Evolutionary conservation across 345 rosid genomes (phyloP), one percentile per base, ranked within the genome.

Genomic region (Tarenaya hassleriana): DNA sequence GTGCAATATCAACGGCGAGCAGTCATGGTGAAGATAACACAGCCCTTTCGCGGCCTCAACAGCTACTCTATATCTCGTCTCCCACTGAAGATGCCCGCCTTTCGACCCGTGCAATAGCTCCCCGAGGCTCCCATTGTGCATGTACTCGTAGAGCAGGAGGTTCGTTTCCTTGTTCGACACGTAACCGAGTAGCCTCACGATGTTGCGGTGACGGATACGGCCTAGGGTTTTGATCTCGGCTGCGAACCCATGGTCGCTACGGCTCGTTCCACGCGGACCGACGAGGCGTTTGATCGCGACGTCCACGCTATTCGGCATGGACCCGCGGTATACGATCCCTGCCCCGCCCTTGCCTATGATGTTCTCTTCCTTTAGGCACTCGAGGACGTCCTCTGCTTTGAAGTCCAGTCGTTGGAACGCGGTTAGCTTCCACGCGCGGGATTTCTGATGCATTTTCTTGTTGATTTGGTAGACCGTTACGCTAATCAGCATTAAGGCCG

Each of bases 311-410:
- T 74, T 69, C 0, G 76, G 78, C 96, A 91, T 82, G 10, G 82
- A 82, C 29, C 95, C 98, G 0, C 85, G 81, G 68, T 91, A 91
- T 29, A 91, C 96, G 24, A 72, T 79, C 34, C 98, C 96, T 0
- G 96, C 87, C 19, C 95, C 96, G 1, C 98, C 98, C 80, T 84
- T 87, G 15, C 96, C 98, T 27, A 91, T 91, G 6, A 91, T 82
- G 70, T 84, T 87, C 67, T 87, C 96, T 7, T 91, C 96, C 35
- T 80, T 78, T 40, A 91, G 58, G 40, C 98, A 84, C 40, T 84
- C 89, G 1, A 84, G 67, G 10, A 91, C 92, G 49, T 87, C 89
- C 55, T 82, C 89, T 0, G 87, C 86, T 52, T 73, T 84, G 81
- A 91, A 87, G 47, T 77, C 78, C 7, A 91, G 75, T 19, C 71